Percentiles rank a stretch among this genome's conserved stretches.
Conservation (phyloP, 2,329 filamentous ascomycete genomes). For the Fusarium xyrophilum region DNA sequence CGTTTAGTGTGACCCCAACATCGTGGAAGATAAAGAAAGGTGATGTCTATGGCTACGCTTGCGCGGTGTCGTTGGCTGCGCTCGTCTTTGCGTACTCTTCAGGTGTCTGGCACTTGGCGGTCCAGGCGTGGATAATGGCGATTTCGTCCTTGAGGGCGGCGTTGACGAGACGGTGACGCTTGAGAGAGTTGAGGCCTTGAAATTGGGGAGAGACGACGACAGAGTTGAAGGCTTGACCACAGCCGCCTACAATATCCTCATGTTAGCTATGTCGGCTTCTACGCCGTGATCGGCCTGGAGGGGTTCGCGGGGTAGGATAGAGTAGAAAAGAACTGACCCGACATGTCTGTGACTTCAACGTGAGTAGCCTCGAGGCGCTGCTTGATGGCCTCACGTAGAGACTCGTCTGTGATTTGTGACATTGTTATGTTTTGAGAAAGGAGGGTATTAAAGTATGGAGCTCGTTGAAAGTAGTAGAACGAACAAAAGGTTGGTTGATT, state of each 20-base stretch:
- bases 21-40: not conserved
- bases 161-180: conserved; percentile 87
- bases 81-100: conserved; percentile 75
- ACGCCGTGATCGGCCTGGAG: conserved; percentile 23
- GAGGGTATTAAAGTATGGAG: not conserved
- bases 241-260: conserved; percentile 56
- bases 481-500: conserved; percentile 41
- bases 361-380: conserved; percentile 75
- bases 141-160: conserved; percentile 84
- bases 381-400: conserved; percentile 71
- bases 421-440: conserved; percentile 43
- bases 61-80: conserved; percentile 19
- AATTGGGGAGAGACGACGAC: conserved; percentile 71
- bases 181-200: conserved; percentile 75
- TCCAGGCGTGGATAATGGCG: conserved; percentile 92
- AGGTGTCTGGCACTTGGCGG: conserved; percentile 89
- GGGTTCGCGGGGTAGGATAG: conserved; percentile 10
- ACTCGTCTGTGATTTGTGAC: conserved; percentile 74
- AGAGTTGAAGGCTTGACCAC: conserved; percentile 66
- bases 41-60: conserved; percentile 7
- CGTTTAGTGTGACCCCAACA: not conserved
- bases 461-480: not conserved
- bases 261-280: conserved; percentile 5
- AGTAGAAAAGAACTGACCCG: conserved; percentile 64
- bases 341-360: conserved; percentile 91